A percentile compares a stretch with the other conserved stretches of the same genome.
Evolutionary conservation across 495 filamentous ascomycete species (phyloP).

Genomic region (Lepidopterella palustris): DNA sequence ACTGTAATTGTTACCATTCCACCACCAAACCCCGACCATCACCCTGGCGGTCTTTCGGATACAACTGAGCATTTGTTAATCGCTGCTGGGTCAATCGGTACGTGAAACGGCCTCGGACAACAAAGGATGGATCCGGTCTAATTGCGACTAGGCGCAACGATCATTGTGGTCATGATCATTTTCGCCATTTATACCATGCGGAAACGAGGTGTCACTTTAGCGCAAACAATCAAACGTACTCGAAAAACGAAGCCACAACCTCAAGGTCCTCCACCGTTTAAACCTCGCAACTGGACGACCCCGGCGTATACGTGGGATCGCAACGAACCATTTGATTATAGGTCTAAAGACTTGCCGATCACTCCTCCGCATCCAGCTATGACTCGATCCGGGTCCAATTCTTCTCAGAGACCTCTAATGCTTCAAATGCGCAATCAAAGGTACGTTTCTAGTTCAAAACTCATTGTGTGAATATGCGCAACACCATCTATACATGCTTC

Average conservation of each 20-base stretch:
- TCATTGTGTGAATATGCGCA: not conserved
- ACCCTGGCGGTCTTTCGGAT: slow-evolving; percentile 16
- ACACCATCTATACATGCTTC: not conserved
- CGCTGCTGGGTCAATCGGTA: slow-evolving; percentile 29
- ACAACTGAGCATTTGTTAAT: slow-evolving; percentile 27
- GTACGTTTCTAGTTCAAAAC: slow-evolving; percentile 6
- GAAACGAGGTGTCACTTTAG: slow-evolving; percentile 21
- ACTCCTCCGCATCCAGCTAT: slow-evolving; percentile 7
- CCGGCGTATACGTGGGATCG: not conserved
- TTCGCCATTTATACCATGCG: slow-evolving; percentile 25
- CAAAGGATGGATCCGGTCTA: not conserved
- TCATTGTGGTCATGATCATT: slow-evolving; percentile 23
- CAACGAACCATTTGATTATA: slow-evolving; percentile 3
- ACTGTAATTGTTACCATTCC: slow-evolving; percentile 3
- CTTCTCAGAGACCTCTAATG: slow-evolving; percentile 23
- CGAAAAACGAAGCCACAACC: slow-evolving; percentile 12
- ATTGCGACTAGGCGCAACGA: slow-evolving; percentile 18
- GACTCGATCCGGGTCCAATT: slow-evolving; percentile 16
- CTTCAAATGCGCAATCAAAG: slow-evolving; percentile 14
- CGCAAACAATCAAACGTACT: slow-evolving; percentile 13
- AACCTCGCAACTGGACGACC: slow-evolving; percentile 7
- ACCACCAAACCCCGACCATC: slow-evolving; percentile 11
- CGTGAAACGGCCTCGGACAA: not conserved
- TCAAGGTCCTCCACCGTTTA: slow-evolving; percentile 11
- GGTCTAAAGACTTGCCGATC: slow-evolving; percentile 6